Base-by-base conservation (phyloP, 306 rosid genomes). In the Begonia masoniana region DNA sequence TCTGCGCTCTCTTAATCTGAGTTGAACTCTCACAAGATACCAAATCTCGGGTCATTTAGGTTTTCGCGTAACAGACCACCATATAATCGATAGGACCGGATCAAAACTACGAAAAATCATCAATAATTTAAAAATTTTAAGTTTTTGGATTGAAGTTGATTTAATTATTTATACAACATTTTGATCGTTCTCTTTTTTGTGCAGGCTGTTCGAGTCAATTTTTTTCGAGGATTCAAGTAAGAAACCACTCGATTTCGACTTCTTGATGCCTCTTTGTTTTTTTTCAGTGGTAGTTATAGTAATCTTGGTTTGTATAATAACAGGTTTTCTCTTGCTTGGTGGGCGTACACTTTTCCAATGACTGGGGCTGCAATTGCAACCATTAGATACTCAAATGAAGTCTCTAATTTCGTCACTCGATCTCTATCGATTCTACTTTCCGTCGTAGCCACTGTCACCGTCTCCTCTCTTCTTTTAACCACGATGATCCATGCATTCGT, bases 281-380 rank as follows among this genome's bases (percentile, higher is more conserved):
- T 10, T 45, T 45, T 45, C 1, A 10, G n/a, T 45, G 49, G 15
- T n/a, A 45, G 13, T 45, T 45, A 23, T 39, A 63, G 56, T 63
- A 31, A 31, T 31, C 39, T 6, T 31, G 39, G 9, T 31, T 14
- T 73, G 51, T 56, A 48, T 55, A 24, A 65, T 23, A 45, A 24
- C 61, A 91, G 99, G 72, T 91, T 91, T 57, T 92, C 96, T 0
- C 69, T 92, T 61, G 73, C 99, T 15, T 91, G 99, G 99, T 91
- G 99, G 99, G 99, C 94, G 10, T 92, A 92, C 62, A 92, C 96
- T 13, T 92, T 92, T 64, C 99, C 99, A 43, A 92, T 92, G 99
- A 83, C 99, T 10, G 96, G 88, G 45, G 96, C 99, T 56, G 99
- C 99, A 51, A 74, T 81, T 68, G 96, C 99, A 54, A 77, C 95